Percentiles rank a stretch among this genome's conserved stretches.
These are phyloP conservation scores for Podaxis pistillaris DNA, from an alignment of 768 basidiomycete species.

Conservation along the genomic window DNA sequence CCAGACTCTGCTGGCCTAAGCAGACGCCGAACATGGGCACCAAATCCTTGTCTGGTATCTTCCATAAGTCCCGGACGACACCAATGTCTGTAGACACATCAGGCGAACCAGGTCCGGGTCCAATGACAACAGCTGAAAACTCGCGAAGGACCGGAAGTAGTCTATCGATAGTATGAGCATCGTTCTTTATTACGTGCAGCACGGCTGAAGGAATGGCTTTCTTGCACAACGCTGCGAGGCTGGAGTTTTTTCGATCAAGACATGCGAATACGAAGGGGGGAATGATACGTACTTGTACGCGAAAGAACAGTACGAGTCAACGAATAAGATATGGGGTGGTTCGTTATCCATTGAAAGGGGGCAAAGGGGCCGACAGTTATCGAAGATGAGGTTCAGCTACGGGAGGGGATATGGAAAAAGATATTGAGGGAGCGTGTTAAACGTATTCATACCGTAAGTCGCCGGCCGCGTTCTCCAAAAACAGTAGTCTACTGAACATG, in stretches of 20 bases:
- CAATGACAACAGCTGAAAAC: slow-evolving; percentile 72
- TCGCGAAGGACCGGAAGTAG: slow-evolving; percentile 52
- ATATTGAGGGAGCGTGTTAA: not conserved
- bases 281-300: slow-evolving; percentile 69
- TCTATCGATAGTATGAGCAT: slow-evolving; percentile 48
- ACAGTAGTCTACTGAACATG: too few relatives aligned
- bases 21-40: slow-evolving; percentile 84
- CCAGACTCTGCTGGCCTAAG: slow-evolving; percentile 77
- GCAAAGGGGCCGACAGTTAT: not conserved
- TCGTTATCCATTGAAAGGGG: slow-evolving; percentile 31
- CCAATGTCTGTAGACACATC: slow-evolving; percentile 61
- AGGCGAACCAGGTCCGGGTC: slow-evolving; percentile 82
- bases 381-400: not conserved
- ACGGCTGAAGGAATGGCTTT: slow-evolving; percentile 57
- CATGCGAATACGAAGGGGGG: not conserved
- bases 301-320: slow-evolving; percentile 88
- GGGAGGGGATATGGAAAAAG: not conserved
- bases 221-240: slow-evolving; percentile 72
- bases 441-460: too few relatives aligned
- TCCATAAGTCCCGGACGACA: slow-evolving; percentile 71
- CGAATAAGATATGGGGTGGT: slow-evolving; percentile 57
- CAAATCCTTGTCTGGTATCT: slow-evolving; percentile 44
- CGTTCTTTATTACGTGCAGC: slow-evolving; percentile 75
- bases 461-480: too few relatives aligned
- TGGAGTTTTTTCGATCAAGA: slow-evolving; percentile 24